Percentiles rank a stretch among this genome's conserved stretches.
Evolutionary conservation across 177 flowering plant species (phyloP).

Genomic region (Vitis hybrid): DNA sequence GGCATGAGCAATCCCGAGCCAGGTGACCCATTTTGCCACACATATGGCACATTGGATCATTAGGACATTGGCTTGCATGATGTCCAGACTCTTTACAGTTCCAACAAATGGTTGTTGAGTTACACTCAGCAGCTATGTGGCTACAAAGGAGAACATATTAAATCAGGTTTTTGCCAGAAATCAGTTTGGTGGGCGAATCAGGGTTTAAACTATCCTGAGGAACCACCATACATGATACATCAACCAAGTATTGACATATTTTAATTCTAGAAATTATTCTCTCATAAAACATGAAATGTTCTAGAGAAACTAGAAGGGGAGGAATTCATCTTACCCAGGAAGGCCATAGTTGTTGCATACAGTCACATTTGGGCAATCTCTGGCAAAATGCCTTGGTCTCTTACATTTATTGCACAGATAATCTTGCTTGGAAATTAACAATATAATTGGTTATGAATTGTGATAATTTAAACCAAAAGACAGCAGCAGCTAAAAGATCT

Average conservation of each 20-base stretch:
- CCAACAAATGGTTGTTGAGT: constrained; percentile 27
- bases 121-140: constrained; percentile 34
- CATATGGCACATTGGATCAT: constrained; percentile 29
- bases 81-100: constrained; percentile 36
- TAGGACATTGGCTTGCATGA: constrained; percentile 27
- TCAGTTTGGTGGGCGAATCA: too few relatives aligned
- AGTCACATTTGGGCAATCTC: constrained; percentile 33
- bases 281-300: neutral
- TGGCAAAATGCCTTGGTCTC: constrained; percentile 36
- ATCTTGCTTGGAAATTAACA: constrained; percentile 20
- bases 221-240: too few relatives aligned
- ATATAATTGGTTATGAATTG: neutral
- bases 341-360: constrained; percentile 36
- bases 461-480: too few relatives aligned
- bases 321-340: constrained; percentile 27
- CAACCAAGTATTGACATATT: too few relatives aligned
- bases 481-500: too few relatives aligned
- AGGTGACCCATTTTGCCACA: constrained; percentile 34
- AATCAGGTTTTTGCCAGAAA: neutral
- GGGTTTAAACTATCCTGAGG: too few relatives aligned
- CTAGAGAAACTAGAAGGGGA: neutral
- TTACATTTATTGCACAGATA: constrained; percentile 33
- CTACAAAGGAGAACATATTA: constrained; percentile 9
- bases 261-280: too few relatives aligned
- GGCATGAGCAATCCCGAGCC: constrained; percentile 15